Conservation (phyloP, 2,329 filamentous ascomycete species). For the Venturia nashicola region DNA sequence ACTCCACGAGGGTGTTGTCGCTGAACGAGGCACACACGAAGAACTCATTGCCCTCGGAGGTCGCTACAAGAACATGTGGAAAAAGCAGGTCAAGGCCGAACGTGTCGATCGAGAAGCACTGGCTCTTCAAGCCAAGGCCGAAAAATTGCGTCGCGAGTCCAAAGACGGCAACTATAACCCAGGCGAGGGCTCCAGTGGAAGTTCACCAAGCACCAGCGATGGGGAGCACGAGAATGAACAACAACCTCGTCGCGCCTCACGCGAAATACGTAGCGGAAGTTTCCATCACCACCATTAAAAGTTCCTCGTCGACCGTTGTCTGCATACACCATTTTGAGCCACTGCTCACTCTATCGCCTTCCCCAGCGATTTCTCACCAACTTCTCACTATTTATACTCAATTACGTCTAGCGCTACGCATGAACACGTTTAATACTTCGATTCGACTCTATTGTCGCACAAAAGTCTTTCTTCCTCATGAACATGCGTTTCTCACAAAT, state of each 20-base stretch:
- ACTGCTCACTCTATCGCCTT: background rate
- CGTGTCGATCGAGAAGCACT: constrained; percentile 37
- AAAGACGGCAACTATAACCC: constrained; percentile 20
- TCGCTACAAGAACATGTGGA: constrained; percentile 39
- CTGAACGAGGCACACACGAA: constrained; percentile 39
- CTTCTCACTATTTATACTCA: background rate
- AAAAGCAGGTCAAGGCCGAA: constrained; percentile 39
- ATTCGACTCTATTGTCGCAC: background rate
- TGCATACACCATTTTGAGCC: background rate
- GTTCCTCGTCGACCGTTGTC: background rate
- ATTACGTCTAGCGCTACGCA: background rate
- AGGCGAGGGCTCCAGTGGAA: constrained; percentile 4
- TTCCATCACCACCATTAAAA: background rate
- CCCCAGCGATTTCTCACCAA: background rate
- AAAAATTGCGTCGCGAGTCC: constrained; percentile 34
- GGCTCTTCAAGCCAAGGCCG: constrained; percentile 36
- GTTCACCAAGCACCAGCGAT: constrained; percentile 6
- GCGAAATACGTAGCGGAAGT: background rate
- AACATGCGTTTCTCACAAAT: background rate
- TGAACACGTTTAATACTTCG: background rate
- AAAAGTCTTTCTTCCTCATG: background rate
- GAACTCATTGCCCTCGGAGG: constrained; percentile 35
- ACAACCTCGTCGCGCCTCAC: background rate
- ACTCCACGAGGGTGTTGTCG: constrained; percentile 38
- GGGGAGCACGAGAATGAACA: background rate